Percentiles rank a stretch among this genome's conserved stretches.
phyloP scores from a whole-genome alignment of 2,329 filamentous ascomycete genomes.

The Pseudovirgaria hyperparasitica region DNA sequence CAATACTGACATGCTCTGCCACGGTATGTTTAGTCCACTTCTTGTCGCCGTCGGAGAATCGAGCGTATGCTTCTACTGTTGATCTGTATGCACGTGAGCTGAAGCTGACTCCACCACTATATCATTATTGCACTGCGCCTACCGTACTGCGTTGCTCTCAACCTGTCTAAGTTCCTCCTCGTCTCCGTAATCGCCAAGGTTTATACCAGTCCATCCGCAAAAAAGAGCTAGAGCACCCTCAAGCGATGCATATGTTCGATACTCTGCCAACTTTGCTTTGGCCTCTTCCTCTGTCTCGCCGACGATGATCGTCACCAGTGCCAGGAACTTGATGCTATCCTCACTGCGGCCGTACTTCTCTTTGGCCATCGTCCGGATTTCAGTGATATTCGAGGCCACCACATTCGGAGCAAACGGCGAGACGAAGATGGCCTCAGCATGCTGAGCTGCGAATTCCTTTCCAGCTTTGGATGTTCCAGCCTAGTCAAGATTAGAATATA shows the following conservation, averaged over 20 bases:
- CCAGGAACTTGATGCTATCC: slow-evolving; percentile 52
- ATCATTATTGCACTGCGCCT: slow-evolving; percentile 31
- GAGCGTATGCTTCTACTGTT: slow-evolving; percentile 42
- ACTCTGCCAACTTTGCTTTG: slow-evolving; percentile 48
- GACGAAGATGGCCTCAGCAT: slow-evolving; percentile 57
- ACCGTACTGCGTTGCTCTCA: slow-evolving; percentile 48
- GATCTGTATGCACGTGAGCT: slow-evolving; percentile 23
- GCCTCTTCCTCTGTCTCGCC: slow-evolving; percentile 56
- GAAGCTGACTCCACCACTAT: not conserved
- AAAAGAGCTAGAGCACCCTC: slow-evolving; percentile 60
- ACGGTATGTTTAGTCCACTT: slow-evolving; percentile 65
- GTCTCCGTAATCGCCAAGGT: slow-evolving; percentile 46
- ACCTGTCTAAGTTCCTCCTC: slow-evolving; percentile 51
- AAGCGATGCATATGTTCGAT: slow-evolving; percentile 46
- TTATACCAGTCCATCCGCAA: slow-evolving; percentile 62
- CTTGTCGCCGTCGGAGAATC: slow-evolving; percentile 43
- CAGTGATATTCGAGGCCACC: slow-evolving; percentile 44
- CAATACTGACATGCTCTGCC: slow-evolving; percentile 54
- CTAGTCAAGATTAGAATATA: too few relatives aligned
- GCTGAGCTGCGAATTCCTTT: slow-evolving; percentile 50
- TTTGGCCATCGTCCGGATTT: slow-evolving; percentile 43
- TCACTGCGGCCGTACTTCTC: slow-evolving; percentile 44
- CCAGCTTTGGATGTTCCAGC: slow-evolving; percentile 52
- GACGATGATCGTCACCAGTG: slow-evolving; percentile 52
- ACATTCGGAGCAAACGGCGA: slow-evolving; percentile 48